Evolutionary conservation across 805 yeast species (phyloP).

Genomic region (Candida germanica): DNA sequence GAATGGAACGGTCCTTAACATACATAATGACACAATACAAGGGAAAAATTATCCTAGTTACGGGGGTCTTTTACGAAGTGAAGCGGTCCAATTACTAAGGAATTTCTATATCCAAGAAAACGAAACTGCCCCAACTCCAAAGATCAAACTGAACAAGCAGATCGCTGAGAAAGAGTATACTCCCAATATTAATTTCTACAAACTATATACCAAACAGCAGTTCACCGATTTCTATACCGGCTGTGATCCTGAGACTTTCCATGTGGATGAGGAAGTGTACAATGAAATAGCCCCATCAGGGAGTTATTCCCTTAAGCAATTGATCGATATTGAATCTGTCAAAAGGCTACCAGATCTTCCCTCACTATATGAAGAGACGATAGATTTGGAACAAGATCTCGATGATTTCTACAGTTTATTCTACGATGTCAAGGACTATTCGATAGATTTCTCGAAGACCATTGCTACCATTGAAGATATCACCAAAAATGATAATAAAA

Average conservation of each 20-base stretch:
- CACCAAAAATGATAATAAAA: conserved; percentile 1
- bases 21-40: conserved; percentile 24
- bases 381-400: conserved; percentile 18
- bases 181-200: conserved; percentile 47
- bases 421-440: conserved; percentile 21
- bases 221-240: conserved; percentile 49
- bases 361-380: conserved; percentile 1
- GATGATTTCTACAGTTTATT: conserved; percentile 22
- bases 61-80: conserved; percentile 79
- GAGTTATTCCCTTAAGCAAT: conserved; percentile 21
- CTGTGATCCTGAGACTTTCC: conserved; percentile 19
- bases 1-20: conserved; percentile 77
- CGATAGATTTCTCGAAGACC: conserved; percentile 19
- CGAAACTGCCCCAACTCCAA: conserved; percentile 78
- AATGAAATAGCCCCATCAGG: conserved; percentile 26
- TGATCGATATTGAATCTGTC: conserved; percentile 13
- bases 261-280: conserved; percentile 1
- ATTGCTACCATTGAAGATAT: conserved; percentile 13
- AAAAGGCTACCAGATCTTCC: conserved; percentile 13
- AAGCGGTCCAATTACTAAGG: conserved; percentile 78
- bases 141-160: conserved; percentile 65
- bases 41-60: conserved; percentile 46
- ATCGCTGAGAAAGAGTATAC: conserved; percentile 60
- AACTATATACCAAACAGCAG: conserved; percentile 49
- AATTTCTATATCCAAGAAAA: conserved; percentile 85